Base-by-base conservation (phyloP, 2,329 filamentous ascomycete genomes). In the Capronia americana region DNA sequence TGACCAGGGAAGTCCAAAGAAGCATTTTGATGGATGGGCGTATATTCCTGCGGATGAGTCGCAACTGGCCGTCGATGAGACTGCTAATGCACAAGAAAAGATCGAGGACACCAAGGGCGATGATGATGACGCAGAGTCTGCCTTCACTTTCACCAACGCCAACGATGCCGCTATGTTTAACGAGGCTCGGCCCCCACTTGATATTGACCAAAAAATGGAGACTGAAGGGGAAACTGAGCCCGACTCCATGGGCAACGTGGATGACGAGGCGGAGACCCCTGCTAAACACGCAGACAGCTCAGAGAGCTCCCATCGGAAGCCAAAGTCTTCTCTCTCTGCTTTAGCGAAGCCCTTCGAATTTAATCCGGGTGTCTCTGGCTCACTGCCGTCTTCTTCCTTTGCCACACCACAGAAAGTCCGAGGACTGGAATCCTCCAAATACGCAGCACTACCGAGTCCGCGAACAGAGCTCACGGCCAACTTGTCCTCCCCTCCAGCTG, bases 341-440 rank as follows among this genome's bases (percentile, higher is more conserved):
- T 84, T 87, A 17, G 90, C 91, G 0, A 87, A 86, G 72, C 85
- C 90, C 0, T 96, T 95, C 75, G 84, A 84, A 63, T 84, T 81
- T 77, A 79, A 65, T 73, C 78, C 66, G 73, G 73, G 58, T 73
- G 76, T 60, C 65, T 74, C 48, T 70, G 74, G 55, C 75, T 77
- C 61, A 69, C 75, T 30, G 73, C 75, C 17, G 66, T 69, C 28
- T 50, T 66, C 20, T 56, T 70, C 59, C n/a, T 50, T 64, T 28
- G 56, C 50, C 3, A 57, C 51, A 23, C 54, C 68, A 32, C 41
- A 28, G 34, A 64, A 66, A 20, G 28, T 55, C 10, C 64, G 64
- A 26, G 69, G 68, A 23, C 26, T 70, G 23, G 65, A 65, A 63
- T 61, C 66, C n/a, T 71, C 69, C 6, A 68, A 51, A 65, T 70